Evolutionary conservation across 352 stramenopile species (phyloP).

Genomic region (Phytopythium helicoides): DNA sequence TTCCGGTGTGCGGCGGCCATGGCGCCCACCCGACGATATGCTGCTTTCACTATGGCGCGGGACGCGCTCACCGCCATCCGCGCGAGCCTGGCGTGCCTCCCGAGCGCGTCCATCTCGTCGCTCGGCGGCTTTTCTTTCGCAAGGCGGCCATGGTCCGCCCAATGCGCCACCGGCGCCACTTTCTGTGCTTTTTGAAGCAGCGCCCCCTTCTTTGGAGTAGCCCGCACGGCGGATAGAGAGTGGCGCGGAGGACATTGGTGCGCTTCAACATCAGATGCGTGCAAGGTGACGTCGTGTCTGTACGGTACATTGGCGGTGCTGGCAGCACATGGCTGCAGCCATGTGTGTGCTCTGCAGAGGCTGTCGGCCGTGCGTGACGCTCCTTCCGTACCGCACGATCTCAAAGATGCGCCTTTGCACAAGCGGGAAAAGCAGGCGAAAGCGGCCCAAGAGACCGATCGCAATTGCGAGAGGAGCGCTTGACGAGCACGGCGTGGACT

Average conservation of each 20-base stretch:
- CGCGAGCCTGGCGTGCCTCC: slow-evolving; percentile 4
- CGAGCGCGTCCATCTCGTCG: not conserved
- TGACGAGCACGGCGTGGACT: no score
- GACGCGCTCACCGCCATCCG: slow-evolving; percentile 8
- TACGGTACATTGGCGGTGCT: not conserved
- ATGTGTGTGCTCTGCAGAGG: no score
- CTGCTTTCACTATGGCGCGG: not conserved
- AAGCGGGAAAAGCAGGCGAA: no score
- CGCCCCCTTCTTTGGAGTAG: slow-evolving; percentile 9
- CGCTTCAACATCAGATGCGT: not conserved
- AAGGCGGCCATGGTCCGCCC: slow-evolving; percentile 6
- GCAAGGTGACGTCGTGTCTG: not conserved
- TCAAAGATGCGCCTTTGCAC: no score
- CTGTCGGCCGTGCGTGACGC: no score
- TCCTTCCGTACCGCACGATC: no score
- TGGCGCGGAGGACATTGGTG: slow-evolving; percentile 8
- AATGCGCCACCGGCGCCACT: slow-evolving; percentile 4
- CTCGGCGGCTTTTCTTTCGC: slow-evolving; percentile 9
- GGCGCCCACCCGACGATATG: no score
- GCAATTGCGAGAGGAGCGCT: no score
- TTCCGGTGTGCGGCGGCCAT: no score
- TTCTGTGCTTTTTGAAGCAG: slow-evolving; percentile 11
- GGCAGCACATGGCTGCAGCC: no score
- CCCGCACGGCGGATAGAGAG: slow-evolving; percentile 24
- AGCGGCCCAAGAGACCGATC: no score